phyloP scores from a whole-genome alignment of 2,329 filamentous ascomycete genomes.

The Fulvia fulva region DNA sequence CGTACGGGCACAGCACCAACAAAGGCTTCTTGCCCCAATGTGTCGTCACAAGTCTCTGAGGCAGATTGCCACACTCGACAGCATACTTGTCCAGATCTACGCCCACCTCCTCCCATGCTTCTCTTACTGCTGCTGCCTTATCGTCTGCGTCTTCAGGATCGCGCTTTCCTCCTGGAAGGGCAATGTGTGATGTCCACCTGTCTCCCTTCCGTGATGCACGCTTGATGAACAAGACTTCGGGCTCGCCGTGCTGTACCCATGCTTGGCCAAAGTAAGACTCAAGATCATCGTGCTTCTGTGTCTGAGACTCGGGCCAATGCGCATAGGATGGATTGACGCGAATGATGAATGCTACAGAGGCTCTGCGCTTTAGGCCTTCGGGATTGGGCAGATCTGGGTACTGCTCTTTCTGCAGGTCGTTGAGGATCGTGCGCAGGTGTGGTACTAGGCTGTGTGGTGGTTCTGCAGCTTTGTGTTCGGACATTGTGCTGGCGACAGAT shows the following conservation, averaged over 20 bases:
- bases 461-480: neutral
- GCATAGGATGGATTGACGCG: conserved; percentile 57
- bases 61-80: conserved; percentile 57
- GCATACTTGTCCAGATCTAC: conserved; percentile 45
- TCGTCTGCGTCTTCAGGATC: conserved; percentile 63
- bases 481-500: neutral
- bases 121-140: conserved; percentile 58
- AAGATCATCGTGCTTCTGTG: conserved; percentile 35
- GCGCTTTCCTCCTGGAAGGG: conserved; percentile 63
- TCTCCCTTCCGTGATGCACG: conserved; percentile 61
- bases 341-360: conserved; percentile 63
- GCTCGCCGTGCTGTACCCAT: conserved; percentile 63
- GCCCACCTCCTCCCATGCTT: conserved; percentile 65
- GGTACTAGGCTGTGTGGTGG: conserved; percentile 29
- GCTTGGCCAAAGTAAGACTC: conserved; percentile 58
- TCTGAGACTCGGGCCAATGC: conserved; percentile 46
- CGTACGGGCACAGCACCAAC: conserved; percentile 66
- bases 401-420: conserved; percentile 41
- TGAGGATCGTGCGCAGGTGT: conserved; percentile 42
- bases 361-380: conserved; percentile 52
- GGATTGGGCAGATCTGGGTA: conserved; percentile 50
- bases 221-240: conserved; percentile 70
- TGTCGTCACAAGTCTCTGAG: conserved; percentile 62
- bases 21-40: conserved; percentile 61
- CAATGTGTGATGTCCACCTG: conserved; percentile 66